Base-by-base conservation (phyloP, 169 alveolate species). In the Plasmodium sp. region DNA sequence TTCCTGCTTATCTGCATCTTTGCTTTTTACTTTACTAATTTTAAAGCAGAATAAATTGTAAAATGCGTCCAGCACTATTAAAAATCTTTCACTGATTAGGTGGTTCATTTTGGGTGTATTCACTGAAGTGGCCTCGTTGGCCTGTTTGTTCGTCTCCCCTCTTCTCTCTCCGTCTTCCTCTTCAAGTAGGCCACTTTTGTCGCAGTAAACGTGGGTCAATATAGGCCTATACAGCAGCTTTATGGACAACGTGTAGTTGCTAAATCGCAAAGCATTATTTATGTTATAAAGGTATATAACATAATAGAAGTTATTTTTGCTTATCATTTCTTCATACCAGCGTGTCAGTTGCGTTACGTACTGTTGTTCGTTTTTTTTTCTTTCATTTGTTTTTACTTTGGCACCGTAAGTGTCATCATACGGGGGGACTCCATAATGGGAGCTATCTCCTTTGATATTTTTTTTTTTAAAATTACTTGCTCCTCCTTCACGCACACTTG, bases 11-110 rank as follows among this genome's bases (percentile, higher is more conserved):
- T 71, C 43, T 48, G 18, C 33, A 22, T 27, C 41, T 51, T 81
- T 43, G 27, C 51, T 36, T 48, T 92, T 92, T 82, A 67, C 72
- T 72, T 81, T 43, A 14, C 56, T 72, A 45, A 92, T 82, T 79
- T 72, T 81, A 82, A 92, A 92, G 80, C 95, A 92, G 1, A 92
- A 56, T 62, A 92, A 92, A 83, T 92, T 92, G 83, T 92, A 92
- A 82, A 92, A 92, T 14, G 95, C 95, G 39, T 92, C 95, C 56
- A 92, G 41, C 43, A 92, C 56, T 16, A 82, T 92, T 81, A 92
- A 14, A 82, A 71, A 92, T 14, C 77, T 90, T 18, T 62, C 83
- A 1, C 56, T 75, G 22, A 9, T 67, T 3, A 9, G 18, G 39
- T 67, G 77, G 77, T 18, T 2, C 39, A 18, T 67, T 27, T n/a